Base-by-base conservation (phyloP, 495 filamentous ascomycete species). In the Xylaria grammica region DNA sequence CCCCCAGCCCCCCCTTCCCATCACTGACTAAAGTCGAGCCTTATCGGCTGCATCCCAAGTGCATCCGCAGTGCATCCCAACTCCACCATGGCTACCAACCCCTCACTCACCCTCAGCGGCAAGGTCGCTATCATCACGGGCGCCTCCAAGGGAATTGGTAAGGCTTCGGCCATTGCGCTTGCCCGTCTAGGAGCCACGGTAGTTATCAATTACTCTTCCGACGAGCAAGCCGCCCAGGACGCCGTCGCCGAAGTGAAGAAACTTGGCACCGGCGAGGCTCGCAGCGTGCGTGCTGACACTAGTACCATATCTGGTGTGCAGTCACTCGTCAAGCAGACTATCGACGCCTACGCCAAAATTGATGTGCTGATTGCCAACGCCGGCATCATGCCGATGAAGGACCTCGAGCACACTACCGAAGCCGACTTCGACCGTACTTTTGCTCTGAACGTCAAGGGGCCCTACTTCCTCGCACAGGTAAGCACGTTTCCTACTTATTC, bases 41-140 rank as follows among this genome's bases (percentile, higher is more conserved):
- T n/a, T n/a, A n/a, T n/a, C n/a, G n/a, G n/a, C n/a, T n/a, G n/a
- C 62, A 8, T 67, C 42, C 57, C n/a, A 52, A 45, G 24, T 26
- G 40, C 46, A 44, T 40, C 45, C 34, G 34, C 5, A 36, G 34
- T 36, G 5, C 11, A 36, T 36, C 34, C 5, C 26, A 8, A 34
- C 20, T 48, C 17, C 51, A 58, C 51, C 42, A 68, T 68, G 62
- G 20, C 62, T n/a, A 32, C 66, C 19, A 58, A 46, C 42, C 2
- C 42, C 7, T 50, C 40, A 7, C 51, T 29, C 20, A 74, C 81
- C 36, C 82, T 89, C 59, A 20, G 75, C 6, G 84, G 82, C 45
- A 89, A 89, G 77, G 80, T 89, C 58, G 81, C 84, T 56, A 67
- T 91, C 51, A 81, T 92, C 67, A 91, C 89, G 32, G 89, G 89